These are phyloP conservation scores for Blastobotrys serpentis DNA, from an alignment of 1,139 yeast genomes.

Conservation along the genomic window DNA sequence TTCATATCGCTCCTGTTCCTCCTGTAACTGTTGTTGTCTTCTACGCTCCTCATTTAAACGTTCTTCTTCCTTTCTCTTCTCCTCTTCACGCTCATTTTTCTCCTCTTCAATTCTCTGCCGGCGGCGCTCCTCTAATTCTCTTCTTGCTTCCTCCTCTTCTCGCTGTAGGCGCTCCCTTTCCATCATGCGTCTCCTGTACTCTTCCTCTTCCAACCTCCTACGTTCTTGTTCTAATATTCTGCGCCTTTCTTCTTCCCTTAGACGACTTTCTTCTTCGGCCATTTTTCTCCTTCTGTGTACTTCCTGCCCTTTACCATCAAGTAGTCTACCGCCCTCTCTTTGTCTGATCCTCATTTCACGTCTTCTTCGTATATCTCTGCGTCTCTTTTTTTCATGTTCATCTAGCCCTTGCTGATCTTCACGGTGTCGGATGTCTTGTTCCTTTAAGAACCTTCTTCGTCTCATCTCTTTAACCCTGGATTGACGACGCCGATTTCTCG, in stretches of 20 bases:
- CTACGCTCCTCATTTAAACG: not conserved
- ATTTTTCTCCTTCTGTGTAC: not conserved
- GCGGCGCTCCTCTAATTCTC: conserved; percentile 2
- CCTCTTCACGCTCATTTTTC: conserved; percentile 5
- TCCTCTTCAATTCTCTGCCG: conserved; percentile 9
- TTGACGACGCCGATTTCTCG: not conserved
- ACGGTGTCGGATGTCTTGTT: not conserved
- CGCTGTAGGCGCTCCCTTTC: not conserved
- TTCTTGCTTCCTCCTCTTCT: not conserved
- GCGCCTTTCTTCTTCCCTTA: conserved; percentile 4
- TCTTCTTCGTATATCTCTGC: not conserved
- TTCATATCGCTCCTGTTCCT: not conserved
- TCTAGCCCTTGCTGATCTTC: conserved; percentile 1
- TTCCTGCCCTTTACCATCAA: not conserved
- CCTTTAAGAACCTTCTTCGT: not conserved
- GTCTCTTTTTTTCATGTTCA: not conserved
- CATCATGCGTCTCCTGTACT: not conserved
- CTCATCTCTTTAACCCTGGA: not conserved
- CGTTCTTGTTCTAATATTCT: not conserved
- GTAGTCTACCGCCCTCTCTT: not conserved
- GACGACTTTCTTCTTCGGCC: not conserved
- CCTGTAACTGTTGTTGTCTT: not conserved
- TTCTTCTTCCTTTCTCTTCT: conserved; percentile 1
- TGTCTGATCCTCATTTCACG: conserved; percentile 6
- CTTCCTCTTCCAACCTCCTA: not conserved